These are phyloP conservation scores for Blepharisma japonicum DNA, from an alignment of 73 alveolate genomes.

Conservation along the genomic window DNA sequence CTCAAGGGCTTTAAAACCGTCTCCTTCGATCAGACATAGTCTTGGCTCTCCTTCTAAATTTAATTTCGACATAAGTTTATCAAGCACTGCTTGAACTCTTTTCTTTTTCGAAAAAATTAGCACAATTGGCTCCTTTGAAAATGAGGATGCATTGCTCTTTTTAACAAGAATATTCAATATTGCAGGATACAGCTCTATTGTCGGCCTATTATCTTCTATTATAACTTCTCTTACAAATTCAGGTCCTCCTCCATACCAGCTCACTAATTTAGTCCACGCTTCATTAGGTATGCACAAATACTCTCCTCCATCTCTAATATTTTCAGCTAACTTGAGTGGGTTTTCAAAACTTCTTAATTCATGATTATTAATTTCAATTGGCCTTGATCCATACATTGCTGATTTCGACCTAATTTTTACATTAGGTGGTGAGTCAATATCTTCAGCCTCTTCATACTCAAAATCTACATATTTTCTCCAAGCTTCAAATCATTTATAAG, in stretches of 20 bases:
- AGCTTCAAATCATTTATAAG: neutral
- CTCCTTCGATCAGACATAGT: no score
- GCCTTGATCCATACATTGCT: neutral
- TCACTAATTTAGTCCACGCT: conserved; percentile 63
- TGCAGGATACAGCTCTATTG: neutral
- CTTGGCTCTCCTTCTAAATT: conserved; percentile 6
- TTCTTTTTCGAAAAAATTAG: neutral
- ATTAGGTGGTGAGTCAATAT: no score
- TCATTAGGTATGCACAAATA: conserved; percentile 60
- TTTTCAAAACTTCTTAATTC: neutral
- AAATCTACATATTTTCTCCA: conserved; percentile 15
- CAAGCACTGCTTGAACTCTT: neutral
- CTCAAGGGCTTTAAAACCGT: no score
- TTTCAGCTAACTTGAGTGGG: neutral
- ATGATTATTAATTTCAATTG: conserved; percentile 9
- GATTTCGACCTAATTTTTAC: conserved; percentile 6
- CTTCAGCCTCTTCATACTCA: conserved; percentile 1
- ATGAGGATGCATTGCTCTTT: neutral
- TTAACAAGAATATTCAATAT: neutral
- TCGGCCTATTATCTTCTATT: neutral
- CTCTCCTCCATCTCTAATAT: conserved; percentile 35
- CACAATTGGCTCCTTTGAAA: conserved; percentile 1
- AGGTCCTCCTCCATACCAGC: conserved; percentile 86
- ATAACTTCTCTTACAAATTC: conserved; percentile 37
- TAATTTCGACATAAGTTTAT: neutral